Conservation (phyloP, 2,329 filamentous ascomycete species). For the Aplosporella prunicola region DNA sequence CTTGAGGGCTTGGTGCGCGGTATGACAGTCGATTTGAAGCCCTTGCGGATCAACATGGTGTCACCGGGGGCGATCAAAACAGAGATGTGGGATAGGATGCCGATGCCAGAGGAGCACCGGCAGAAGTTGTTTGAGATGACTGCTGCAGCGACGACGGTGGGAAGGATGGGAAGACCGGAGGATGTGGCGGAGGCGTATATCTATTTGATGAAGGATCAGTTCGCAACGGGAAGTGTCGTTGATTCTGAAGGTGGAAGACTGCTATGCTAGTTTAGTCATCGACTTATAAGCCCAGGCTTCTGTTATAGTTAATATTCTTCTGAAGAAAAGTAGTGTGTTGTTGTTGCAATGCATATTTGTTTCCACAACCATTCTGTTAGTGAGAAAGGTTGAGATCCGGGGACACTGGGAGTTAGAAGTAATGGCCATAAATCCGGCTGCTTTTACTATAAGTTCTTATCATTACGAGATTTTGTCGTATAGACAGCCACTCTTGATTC, state of each 20-base stretch:
- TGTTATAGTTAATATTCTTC: too few relatives aligned
- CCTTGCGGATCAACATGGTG: slow-evolving; percentile 55
- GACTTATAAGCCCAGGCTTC: too few relatives aligned
- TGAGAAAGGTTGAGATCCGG: too few relatives aligned
- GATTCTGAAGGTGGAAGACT: slow-evolving; percentile 32
- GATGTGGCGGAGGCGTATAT: slow-evolving; percentile 37
- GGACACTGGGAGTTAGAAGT: slow-evolving; percentile 1
- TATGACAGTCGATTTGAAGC: slow-evolving; percentile 54
- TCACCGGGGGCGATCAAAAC: slow-evolving; percentile 44
- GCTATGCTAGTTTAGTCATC: too few relatives aligned
- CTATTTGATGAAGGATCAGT: slow-evolving; percentile 39
- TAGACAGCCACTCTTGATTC: not conserved
- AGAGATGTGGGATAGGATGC: slow-evolving; percentile 29
- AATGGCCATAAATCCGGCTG: not conserved
- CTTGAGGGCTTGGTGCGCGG: slow-evolving; percentile 40
- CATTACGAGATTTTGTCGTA: not conserved
- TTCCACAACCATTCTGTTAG: not conserved
- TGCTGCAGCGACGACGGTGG: slow-evolving; percentile 20
- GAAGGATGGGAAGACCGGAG: slow-evolving; percentile 19
- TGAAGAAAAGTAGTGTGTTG: not conserved
- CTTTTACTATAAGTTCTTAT: not conserved
- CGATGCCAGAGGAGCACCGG: not conserved
- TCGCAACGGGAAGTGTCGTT: slow-evolving; percentile 36
- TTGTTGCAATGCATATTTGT: not conserved
- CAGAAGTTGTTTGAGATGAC: slow-evolving; percentile 15